Base-by-base conservation (phyloP, 108 stramenopile species). In the Cylindrotheca fusiformis region DNA sequence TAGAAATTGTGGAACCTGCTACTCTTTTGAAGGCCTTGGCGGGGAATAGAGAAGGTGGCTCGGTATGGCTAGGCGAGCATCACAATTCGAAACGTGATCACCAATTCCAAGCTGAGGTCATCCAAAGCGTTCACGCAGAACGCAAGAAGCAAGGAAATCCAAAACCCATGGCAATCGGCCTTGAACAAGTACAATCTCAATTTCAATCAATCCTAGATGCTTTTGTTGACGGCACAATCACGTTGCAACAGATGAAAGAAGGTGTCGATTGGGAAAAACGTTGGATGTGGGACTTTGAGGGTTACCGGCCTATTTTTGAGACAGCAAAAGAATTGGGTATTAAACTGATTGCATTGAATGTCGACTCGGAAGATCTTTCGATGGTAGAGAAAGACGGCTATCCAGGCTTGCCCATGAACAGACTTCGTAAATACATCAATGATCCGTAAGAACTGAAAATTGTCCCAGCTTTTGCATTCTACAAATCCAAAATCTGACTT, bases 241-340 rank as follows among this genome's bases (percentile, higher is more conserved):
- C 73, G 0, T 36, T 68, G 28, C 58, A 74, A 18, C 65, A 86
- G 55, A 61, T 86, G 72, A 59, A 52, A 30, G 1, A 58, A 24
- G 68, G 52, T 29, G 82, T 83, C 1, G 67, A 87, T 47, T 90
- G 89, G 89, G 77, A 83, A 2, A 76, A 55, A 23, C 58, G 89
- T 26, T 90, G 89, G 89, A 58, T 30, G 10, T 90, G 89, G 89
- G 55, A 81, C n/a, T 90, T 83, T 73, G 82, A 87, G 14, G 50
- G 24, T 22, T 90, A 90, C 60, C 47, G 30, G 12, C 68, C 79
- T 0, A 61, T 90, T 22, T 87, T 90, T 67, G 66, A 72, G 32
- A 54, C 71, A 1, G 81, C 83, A 31, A 58, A 68, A 17, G 60
- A 78, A 57, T 55, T 73, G 6, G 55, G 65, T 3, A 82, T 90